Evolutionary conservation across 2,329 filamentous ascomycete species (phyloP), one percentile per base, ranked within the genome.

Genomic region (Blastomyces emzantsi): DNA sequence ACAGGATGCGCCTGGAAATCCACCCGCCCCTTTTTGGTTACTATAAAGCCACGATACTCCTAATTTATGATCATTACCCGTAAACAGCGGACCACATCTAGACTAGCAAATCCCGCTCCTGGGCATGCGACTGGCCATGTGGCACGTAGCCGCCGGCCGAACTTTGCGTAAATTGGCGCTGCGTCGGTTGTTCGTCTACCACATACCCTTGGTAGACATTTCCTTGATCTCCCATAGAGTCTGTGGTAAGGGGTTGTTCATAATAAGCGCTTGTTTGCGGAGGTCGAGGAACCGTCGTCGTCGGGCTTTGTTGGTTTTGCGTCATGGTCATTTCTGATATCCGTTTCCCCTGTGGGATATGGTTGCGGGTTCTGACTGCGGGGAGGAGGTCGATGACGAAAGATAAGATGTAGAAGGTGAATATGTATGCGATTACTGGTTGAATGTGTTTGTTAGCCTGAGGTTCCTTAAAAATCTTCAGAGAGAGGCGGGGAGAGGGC

Each of bases 351-450:
- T 80, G 78, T 0, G 77, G 77, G 5, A 78, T 63, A 61, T 76
- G 76, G 67, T 78, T 73, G 67, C 82, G 85, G 13, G 86, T 89
- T 66, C 83, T 80, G 2, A 89, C 80, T 13, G 90, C 90, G 0
- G 94, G 94, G 67, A 90, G 82, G 60, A 99, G 85, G 77, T 99
- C 93, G 73, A 97, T 82, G 71, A 88, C 83, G 80, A 96, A 97
- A 66, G 88, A 91, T 66, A 93, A 83, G 66, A 95, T 82, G 78
- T 96, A 97, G 72, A 92, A 88, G 62, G 89, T 90, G 78, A 92
- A 97, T 72, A 96, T 81, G 72, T 96, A 86, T 41, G 91, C 85
- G 67, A 97, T 86, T 65, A 85, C 73, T 75, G 62, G 36, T 65
- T 47, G 28, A 8, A 19, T 7, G 19, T 19, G 13, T 30, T 30